Evolutionary conservation across 164 flowering plant genomes (phyloP).

Genomic region (Cinnamomum micranthum): DNA sequence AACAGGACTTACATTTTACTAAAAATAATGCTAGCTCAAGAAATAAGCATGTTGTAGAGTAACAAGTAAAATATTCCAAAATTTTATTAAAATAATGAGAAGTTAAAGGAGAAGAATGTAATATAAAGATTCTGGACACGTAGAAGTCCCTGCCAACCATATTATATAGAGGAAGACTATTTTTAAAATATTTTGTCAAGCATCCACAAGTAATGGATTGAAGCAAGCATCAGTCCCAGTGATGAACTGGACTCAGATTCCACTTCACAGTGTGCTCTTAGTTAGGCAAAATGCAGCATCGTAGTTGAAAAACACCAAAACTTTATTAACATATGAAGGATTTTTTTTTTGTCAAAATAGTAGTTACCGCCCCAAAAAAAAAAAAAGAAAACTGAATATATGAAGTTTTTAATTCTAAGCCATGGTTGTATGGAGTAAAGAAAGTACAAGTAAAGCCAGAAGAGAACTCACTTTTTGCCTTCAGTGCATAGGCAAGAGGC

Average conservation of each 20-base stretch:
- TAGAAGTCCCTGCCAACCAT: background rate
- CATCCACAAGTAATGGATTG: background rate
- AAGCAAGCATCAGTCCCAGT: background rate
- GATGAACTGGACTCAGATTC: background rate
- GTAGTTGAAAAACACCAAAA: background rate
- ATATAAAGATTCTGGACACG: background rate
- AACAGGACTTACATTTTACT: too few species aligned
- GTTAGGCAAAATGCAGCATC: background rate
- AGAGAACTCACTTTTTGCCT: conserved; percentile 57
- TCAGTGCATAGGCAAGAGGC: conserved; percentile 52
- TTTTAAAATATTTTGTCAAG: background rate
- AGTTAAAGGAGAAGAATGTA: too few species aligned
- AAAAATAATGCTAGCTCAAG: too few species aligned
- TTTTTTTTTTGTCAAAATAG: background rate
- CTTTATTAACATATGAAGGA: background rate
- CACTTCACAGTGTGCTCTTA: background rate
- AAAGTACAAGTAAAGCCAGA: conserved; percentile 3
- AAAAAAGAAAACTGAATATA: background rate
- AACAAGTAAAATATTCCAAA: too few species aligned
- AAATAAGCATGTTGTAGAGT: too few species aligned
- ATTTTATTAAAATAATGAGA: too few species aligned
- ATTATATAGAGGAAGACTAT: background rate
- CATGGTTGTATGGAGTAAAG: background rate
- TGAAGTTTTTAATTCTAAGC: background rate
- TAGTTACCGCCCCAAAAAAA: background rate